phyloP scores from a whole-genome alignment of 768 basidiomycete species.

The Russula lepida region DNA sequence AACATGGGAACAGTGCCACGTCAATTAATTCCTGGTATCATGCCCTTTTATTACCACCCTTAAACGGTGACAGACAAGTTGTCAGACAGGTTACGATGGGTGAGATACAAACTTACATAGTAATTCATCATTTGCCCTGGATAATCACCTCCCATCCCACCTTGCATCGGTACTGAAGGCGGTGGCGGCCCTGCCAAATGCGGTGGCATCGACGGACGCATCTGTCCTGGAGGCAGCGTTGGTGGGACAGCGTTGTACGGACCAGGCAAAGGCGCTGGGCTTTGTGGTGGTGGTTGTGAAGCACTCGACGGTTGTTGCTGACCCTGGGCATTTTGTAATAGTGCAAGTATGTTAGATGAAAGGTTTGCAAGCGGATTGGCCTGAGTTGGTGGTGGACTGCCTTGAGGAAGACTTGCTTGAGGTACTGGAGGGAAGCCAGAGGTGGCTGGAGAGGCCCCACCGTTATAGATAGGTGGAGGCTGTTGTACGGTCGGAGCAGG shows the following conservation, averaged over 20 bases:
- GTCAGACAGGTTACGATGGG: neutral
- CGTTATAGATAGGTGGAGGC: constrained; percentile 20
- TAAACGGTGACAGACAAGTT: neutral
- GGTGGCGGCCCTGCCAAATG: constrained; percentile 34
- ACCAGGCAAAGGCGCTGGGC: constrained; percentile 1
- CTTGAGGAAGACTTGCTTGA: constrained; percentile 13
- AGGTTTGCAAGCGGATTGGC: constrained; percentile 11
- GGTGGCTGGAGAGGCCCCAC: constrained; percentile 12
- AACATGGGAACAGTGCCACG: neutral
- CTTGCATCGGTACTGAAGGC: constrained; percentile 17
- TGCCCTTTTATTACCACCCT: constrained; percentile 13
- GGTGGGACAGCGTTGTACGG: constrained; percentile 21
- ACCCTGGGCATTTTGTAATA: constrained; percentile 14
- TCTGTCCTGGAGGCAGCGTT: constrained; percentile 31
- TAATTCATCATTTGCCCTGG: constrained; percentile 67
- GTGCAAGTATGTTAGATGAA: constrained; percentile 19
- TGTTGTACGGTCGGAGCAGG: constrained; percentile 29
- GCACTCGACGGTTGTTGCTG: constrained; percentile 21
- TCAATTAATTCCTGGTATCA: neutral
- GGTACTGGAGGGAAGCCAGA: constrained; percentile 17
- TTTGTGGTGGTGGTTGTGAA: constrained; percentile 17
- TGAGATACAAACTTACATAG: constrained; percentile 37
- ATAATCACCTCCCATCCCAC: constrained; percentile 23
- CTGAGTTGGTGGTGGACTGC: constrained; percentile 8
- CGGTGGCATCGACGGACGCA: constrained; percentile 40